Conservation (phyloP, 257 asterid genomes). For the Scutellaria galericulata region DNA sequence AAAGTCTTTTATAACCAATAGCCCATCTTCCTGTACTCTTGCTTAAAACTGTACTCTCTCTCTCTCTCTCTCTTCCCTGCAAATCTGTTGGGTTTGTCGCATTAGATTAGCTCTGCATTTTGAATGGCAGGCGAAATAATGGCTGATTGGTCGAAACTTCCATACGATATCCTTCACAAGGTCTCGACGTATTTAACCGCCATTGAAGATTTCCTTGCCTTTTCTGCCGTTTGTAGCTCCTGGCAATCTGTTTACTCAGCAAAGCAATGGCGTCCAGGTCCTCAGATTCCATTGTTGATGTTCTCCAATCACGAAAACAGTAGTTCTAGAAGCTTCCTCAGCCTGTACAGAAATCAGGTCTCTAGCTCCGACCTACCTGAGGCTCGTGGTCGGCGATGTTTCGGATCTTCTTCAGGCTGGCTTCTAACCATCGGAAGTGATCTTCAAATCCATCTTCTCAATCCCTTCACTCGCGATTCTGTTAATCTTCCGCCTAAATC, state of each 20-base stretch:
- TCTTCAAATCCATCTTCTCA: conserved; percentile 31
- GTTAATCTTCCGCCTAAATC: conserved; percentile 34
- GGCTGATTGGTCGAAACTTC: conserved; percentile 47
- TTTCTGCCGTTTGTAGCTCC: conserved; percentile 55
- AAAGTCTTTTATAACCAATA: no score
- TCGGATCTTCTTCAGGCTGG: conserved; percentile 43
- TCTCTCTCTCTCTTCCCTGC: no score
- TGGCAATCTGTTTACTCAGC: conserved; percentile 45
- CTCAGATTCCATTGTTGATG: conserved; percentile 44
- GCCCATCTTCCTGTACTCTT: no score
- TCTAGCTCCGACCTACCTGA: conserved; percentile 36
- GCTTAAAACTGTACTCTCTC: no score
- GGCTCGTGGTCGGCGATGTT: conserved; percentile 31
- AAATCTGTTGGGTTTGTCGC: no score
- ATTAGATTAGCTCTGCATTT: no score
- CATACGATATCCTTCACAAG: conserved; percentile 42
- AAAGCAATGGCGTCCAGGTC: conserved; percentile 45
- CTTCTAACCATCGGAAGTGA: conserved; percentile 37
- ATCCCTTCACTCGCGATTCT: conserved; percentile 37
- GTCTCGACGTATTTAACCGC: conserved; percentile 29
- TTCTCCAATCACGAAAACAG: conserved; percentile 23
- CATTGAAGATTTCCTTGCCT: conserved; percentile 41
- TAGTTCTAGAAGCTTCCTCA: conserved; percentile 28
- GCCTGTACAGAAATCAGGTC: conserved; percentile 35
- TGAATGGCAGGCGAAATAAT: conserved; percentile 27